These are phyloP conservation scores for Smallanthus sonchifolius DNA, from an alignment of 129 eudicot genomes.

Conservation along the genomic window DNA sequence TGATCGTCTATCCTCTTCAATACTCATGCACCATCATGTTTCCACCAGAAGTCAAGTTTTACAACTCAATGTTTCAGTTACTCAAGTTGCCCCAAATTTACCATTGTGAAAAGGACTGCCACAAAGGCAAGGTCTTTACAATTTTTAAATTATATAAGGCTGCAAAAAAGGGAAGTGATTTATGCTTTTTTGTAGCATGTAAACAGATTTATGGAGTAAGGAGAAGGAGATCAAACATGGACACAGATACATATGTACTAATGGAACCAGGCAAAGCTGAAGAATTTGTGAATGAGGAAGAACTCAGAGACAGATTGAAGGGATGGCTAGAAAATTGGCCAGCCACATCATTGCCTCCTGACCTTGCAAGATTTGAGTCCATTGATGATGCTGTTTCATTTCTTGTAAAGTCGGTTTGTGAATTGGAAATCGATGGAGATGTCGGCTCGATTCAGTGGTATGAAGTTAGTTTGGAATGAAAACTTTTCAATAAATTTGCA, in stretches of 20 bases:
- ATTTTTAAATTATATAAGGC: not conserved
- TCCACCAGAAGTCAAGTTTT: constrained; percentile 11
- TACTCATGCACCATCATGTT: constrained; percentile 2
- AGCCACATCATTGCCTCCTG: constrained; percentile 62
- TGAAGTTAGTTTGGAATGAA: constrained; percentile 64
- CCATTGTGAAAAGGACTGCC: constrained; percentile 15
- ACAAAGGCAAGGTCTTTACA: constrained; percentile 32
- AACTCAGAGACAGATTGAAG: constrained; percentile 55
- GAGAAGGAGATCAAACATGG: constrained; percentile 69
- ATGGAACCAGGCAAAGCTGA: constrained; percentile 86
- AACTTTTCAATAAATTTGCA: not conserved
- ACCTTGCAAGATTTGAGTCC: constrained; percentile 72
- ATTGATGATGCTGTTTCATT: constrained; percentile 76
- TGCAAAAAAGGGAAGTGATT: constrained; percentile 8
- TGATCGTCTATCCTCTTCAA: too few relatives aligned
- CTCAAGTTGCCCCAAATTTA: constrained; percentile 15
- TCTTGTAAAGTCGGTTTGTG: constrained; percentile 79
- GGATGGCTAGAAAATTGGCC: constrained; percentile 93
- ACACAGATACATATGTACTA: constrained; percentile 61
- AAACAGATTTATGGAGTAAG: constrained; percentile 44
- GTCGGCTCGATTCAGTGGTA: constrained; percentile 95
- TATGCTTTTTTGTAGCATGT: not conserved
- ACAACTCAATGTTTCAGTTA: constrained; percentile 19
- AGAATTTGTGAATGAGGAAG: constrained; percentile 79
- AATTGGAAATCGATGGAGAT: constrained; percentile 85